Evolutionary conservation across 2,329 filamentous ascomycete genomes (phyloP), one percentile per base, ranked within the genome.

Genomic region (Botryosphaeria dothidea): DNA sequence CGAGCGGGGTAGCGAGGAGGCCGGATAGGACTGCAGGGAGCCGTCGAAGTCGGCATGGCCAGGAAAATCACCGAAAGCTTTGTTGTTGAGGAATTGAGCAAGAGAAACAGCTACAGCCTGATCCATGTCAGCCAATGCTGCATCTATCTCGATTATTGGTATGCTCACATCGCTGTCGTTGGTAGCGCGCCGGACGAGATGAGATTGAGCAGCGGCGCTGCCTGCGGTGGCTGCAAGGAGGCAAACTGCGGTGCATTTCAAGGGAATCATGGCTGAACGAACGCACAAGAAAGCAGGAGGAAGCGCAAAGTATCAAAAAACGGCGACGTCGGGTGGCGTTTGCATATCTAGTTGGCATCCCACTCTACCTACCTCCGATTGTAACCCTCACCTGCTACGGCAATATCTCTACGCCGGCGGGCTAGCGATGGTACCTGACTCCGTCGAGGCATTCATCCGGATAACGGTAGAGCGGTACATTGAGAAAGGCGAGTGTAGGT

Each of bases 1-100:
- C 6, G 73, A 74, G 25, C 70, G 64, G 15, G 65, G 66, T 3
- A 78, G 54, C 17, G 68, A 66, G 1, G 76, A 73, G 13, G 72
- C 72, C 6, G 81, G 80, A 64, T 80, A 83, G 0, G 81, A 81
- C 56, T 82, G 75, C 46, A 78, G 77, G 3, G 77, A 67, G 2
- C 65, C 68, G 62, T 84, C 80, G 65, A 84, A 82, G n/a, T 78
- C 73, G 1, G 82, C 78, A 68, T 83, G 80, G 2, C 80, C 80
- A 0, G 82, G 78, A 13, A 73, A 73, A 0, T 75, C 74, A 3
- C 80, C 80, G 65, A 84, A 83, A 1, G 73, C 82, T 64, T 81
- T 82, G 69, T 84, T 83, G 72, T 84, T 83, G 72, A 80, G 81
- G 46, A 76, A 75, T 0, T 71, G 19, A 0, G 72, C 69, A 23